phyloP scores from a whole-genome alignment of 192 early-diverging fungal genomes.

The Geranomyces variabilis region DNA sequence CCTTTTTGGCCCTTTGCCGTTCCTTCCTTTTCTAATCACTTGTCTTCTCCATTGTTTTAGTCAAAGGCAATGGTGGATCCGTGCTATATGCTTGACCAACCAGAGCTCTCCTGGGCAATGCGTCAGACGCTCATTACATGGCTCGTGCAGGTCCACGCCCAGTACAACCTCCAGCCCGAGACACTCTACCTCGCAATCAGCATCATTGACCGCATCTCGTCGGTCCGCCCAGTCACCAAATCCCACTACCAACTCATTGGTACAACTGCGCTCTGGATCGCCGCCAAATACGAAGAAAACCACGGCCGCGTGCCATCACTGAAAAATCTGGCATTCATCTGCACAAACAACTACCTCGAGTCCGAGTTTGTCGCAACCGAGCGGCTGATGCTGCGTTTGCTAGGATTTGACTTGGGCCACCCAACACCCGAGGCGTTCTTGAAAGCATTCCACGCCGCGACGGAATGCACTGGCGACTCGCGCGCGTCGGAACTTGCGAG shows the following conservation, averaged over 20 bases:
- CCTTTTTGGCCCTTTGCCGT: neutral
- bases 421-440: constrained; percentile 57
- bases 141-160: constrained; percentile 57
- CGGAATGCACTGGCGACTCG: constrained; percentile 27
- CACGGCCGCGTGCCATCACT: constrained; percentile 61
- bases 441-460: constrained; percentile 29
- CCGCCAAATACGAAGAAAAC: constrained; percentile 65
- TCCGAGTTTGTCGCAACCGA: constrained; percentile 55
- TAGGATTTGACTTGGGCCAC: constrained; percentile 50
- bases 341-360: constrained; percentile 41
- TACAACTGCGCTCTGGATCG: constrained; percentile 60
- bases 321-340: constrained; percentile 49
- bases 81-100: constrained; percentile 49
- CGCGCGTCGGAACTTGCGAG: neutral
- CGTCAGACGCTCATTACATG: constrained; percentile 55
- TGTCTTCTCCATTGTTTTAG: neutral
- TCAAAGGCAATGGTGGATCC: constrained; percentile 16
- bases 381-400: constrained; percentile 45
- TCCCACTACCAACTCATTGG: constrained; percentile 57
- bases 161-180: constrained; percentile 57
- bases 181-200: constrained; percentile 62
- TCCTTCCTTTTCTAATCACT: no score
- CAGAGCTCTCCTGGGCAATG: constrained; percentile 54
- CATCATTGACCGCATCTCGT: constrained; percentile 56
- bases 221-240: constrained; percentile 35